Evolutionary conservation across 208 protist genomes (phyloP).

Genomic region (Trichomonas tenax): DNA sequence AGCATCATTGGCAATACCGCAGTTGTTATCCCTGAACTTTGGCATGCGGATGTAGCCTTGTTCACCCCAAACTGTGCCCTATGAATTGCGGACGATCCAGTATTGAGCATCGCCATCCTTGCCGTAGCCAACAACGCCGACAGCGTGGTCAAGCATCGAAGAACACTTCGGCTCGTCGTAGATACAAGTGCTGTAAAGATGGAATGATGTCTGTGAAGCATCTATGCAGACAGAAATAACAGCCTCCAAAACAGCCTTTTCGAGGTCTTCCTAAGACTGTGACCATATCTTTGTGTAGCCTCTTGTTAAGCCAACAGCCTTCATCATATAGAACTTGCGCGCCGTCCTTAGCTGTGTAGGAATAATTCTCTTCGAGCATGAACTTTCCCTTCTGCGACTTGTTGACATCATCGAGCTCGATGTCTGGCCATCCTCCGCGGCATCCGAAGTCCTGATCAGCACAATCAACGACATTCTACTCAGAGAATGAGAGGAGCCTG

Average conservation of each 20-base stretch:
- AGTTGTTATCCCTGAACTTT: conserved; percentile 34
- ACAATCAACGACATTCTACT: conserved; percentile 29
- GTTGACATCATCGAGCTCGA: not conserved
- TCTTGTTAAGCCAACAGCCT: no score
- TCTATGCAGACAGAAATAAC: no score
- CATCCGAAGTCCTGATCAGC: not conserved
- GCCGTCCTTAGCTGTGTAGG: not conserved
- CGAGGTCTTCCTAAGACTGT: no score
- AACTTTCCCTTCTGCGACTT: not conserved
- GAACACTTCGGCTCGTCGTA: conserved; percentile 27
- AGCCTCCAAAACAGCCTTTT: no score
- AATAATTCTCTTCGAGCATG: not conserved
- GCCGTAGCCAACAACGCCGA: no score
- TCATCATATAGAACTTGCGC: no score
- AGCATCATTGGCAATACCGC: conserved; percentile 32
- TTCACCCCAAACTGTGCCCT: conserved; percentile 38
- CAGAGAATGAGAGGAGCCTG: not conserved
- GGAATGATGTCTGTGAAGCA: no score
- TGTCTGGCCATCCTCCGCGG: not conserved
- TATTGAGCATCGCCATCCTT: conserved; percentile 21
- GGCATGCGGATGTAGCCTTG: conserved; percentile 28
- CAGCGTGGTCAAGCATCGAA: conserved; percentile 28
- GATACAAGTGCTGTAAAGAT: conserved; percentile 32
- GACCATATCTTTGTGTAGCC: no score
- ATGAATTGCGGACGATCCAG: conserved; percentile 41